Base-by-base conservation (phyloP, 106 monocot species). In the Dendrobium catenatum region DNA sequence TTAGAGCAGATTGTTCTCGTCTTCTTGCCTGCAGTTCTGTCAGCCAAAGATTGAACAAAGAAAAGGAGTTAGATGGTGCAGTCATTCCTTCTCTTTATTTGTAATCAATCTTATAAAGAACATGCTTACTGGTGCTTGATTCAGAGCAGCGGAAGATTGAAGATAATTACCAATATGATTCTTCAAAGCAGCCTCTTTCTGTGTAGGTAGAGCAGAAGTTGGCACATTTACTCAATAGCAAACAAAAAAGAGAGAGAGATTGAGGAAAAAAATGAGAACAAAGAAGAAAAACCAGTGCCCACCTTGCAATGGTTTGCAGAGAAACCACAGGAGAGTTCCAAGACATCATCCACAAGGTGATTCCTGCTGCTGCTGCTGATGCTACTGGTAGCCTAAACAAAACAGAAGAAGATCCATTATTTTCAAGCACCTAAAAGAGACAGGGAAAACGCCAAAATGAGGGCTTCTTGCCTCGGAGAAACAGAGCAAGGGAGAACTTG, bases 271-370 rank as follows among this genome's bases (percentile, higher is more conserved):
- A 80, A 37, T n/a, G 89, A 77, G 64, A 29, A 17, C 33, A 6
- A 29, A 41, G 51, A 9, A 73, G 10, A 43, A n/a, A 74, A 6
- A 31, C 31, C 31, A 49, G 7, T 82, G 73, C 68, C 73, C 70
- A 97, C 96, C 89, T 90, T 89, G 82, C 86, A 86, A 77, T 92
- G 89, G 37, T 87, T 94, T 68, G 92, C 93, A 77, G 96, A 97
- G 90, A 94, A 90, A 74, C 85, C 89, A 80, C 72, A 89, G 16
- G 94, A 96, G 78, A 90, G 82, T 79, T 96, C 90, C 76, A 87
- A 73, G 41, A 55, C 81, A 78, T 77, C 75, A 37, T 83, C 89
- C 54, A 54, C 48, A 11, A 54, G 72, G n/a, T 75, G 74, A 17
- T 83, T 79, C 73, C 72, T 82, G 37, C 73, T 81, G 66, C 64